These are phyloP conservation scores for Clavariopsis aquatica DNA, from an alignment of 495 filamentous ascomycete genomes.

Conservation along the genomic window DNA sequence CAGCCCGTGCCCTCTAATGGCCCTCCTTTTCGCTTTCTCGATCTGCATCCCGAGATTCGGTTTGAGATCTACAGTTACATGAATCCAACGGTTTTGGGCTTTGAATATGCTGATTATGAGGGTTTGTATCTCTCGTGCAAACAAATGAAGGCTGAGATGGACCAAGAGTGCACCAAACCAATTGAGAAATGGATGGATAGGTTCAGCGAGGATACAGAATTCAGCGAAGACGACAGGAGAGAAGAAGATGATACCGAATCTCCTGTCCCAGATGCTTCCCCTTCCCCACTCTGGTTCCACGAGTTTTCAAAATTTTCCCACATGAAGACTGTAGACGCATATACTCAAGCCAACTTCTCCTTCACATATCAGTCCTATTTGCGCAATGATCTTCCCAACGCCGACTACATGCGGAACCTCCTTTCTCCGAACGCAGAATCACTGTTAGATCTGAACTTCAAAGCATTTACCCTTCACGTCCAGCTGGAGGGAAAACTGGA, in stretches of 20 bases:
- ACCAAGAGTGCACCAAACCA: neutral
- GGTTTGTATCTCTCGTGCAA: slow-evolving; percentile 1
- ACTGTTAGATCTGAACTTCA: neutral
- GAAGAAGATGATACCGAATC: neutral
- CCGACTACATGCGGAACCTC: neutral
- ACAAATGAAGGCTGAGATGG: neutral
- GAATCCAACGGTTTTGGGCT: neutral
- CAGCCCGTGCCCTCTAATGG: too few species aligned
- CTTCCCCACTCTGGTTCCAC: too few species aligned
- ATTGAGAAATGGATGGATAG: neutral
- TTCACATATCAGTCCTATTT: too few species aligned
- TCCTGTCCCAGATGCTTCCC: too few species aligned
- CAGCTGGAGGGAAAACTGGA: neutral
- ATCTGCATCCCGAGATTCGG: neutral
- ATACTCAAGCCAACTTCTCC: too few species aligned
- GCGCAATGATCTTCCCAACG: neutral
- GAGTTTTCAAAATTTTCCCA: too few species aligned
- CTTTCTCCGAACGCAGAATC: neutral
- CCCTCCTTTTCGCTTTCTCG: neutral
- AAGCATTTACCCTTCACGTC: neutral
- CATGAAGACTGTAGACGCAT: too few species aligned
- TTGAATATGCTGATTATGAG: neutral
- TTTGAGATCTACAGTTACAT: neutral
- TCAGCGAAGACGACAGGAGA: neutral
- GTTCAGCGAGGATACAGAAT: neutral